Base-by-base conservation (phyloP, 176 grass and related monocot genomes). In the Bromus sterilis region DNA sequence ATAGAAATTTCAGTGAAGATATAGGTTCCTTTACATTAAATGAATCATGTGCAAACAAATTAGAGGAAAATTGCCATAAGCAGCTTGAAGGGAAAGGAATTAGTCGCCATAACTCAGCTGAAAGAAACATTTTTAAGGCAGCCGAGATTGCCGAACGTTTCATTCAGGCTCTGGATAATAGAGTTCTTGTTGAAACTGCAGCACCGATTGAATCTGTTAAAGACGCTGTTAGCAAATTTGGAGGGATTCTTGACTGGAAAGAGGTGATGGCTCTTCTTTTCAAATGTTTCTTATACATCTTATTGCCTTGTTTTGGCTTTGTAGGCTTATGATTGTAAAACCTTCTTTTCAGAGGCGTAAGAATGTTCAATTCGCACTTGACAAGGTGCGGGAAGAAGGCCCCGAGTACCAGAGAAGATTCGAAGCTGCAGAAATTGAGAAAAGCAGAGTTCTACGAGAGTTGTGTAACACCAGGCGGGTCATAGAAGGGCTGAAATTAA, bases 161-260 rank as follows among this genome's bases (percentile, higher is more conserved):
- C 71, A 87, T 89, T 74, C 23, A 75, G 70, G 86, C 66, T 41
- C 78, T 88, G n/a, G 82, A 75, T 16, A 89, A 91, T 3, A 80
- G 83, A 55, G 79, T 77, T 10, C 46, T 85, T 37, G 69, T 95
- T 40, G 96, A 99, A 40, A 90, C 89, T 36, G 42, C 77, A 74
- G 87, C 96, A 64, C 91, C 93, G 10, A 93, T 99, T 46, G 96
- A 93, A 78, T 99, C 96, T 6, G 93, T 95, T 69, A 93, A 88
- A 80, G 91, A 89, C 51, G 93, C 89, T 18, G 93, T 99, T 15
- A 90, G 84, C 73, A 99, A 91, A 80, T 95, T 95, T 60, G 86
- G 96, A 46, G 96, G 96, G 9, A 91, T 91, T 84, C 86, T 88
- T 42, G 93, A 95, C 40, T 88, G 89, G 91, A 93, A 95, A 84